Percentiles rank a stretch among this genome's conserved stretches.
Evolutionary conservation across 768 basidiomycete genomes (phyloP).

Genomic region (Rhizopogon vesiculosus): DNA sequence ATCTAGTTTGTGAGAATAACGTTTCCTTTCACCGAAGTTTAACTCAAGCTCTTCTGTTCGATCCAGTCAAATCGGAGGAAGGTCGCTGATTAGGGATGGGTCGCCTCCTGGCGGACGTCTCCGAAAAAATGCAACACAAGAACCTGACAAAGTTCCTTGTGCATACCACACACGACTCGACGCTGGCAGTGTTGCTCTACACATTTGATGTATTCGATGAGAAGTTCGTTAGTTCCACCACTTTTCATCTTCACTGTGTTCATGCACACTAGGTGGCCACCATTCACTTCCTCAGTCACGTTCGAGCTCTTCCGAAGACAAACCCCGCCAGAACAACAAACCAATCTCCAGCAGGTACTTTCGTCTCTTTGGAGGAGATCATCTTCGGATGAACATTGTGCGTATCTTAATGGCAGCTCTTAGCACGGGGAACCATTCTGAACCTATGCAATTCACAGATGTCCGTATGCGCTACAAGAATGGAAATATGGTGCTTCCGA

Average conservation of each 20-base stretch:
- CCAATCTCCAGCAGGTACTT: constrained; percentile 37
- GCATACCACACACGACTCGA: constrained; percentile 70
- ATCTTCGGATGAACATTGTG: constrained; percentile 40
- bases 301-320: constrained; percentile 65
- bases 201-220: constrained; percentile 74
- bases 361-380: constrained; percentile 31
- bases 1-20: constrained; percentile 18
- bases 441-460: constrained; percentile 28
- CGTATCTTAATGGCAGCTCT: constrained; percentile 7
- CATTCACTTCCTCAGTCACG: constrained; percentile 68
- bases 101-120: constrained; percentile 53
- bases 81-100: constrained; percentile 77
- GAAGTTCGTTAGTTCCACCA: constrained; percentile 34
- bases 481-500: constrained; percentile 53
- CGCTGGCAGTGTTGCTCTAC: constrained; percentile 55
- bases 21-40: background rate
- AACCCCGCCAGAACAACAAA: constrained; percentile 5
- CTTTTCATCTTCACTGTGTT: background rate
- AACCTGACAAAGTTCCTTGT: constrained; percentile 63
- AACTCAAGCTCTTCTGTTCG: constrained; percentile 2
- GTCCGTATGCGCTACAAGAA: constrained; percentile 80
- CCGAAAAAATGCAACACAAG: constrained; percentile 51
- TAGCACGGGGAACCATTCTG: background rate
- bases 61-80: constrained; percentile 66
- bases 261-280: constrained; percentile 52